phyloP scores from a whole-genome alignment of 768 basidiomycete species.

The Hygrophorus russula region DNA sequence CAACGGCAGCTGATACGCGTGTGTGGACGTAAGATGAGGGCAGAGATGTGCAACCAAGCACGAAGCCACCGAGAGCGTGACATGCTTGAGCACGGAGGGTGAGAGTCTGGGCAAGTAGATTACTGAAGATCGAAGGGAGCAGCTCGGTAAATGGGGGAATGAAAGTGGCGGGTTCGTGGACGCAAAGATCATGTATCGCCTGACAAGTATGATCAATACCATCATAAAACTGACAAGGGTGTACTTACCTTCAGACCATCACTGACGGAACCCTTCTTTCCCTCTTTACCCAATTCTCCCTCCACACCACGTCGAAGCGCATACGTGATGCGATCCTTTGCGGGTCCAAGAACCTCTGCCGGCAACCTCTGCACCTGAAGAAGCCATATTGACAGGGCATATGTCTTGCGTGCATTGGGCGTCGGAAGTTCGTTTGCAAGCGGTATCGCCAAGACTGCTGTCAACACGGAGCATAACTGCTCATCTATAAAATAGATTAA shows the following conservation, averaged over 20 bases:
- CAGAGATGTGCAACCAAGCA: constrained; percentile 37
- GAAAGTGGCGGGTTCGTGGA: constrained; percentile 54
- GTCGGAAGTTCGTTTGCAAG: constrained; percentile 60
- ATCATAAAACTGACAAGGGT: constrained; percentile 8
- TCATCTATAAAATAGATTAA: constrained; percentile 27
- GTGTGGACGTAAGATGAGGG: constrained; percentile 38
- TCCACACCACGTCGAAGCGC: constrained; percentile 69
- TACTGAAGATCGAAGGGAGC: constrained; percentile 50
- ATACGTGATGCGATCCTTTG: constrained; percentile 56
- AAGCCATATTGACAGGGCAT: constrained; percentile 64
- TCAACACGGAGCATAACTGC: constrained; percentile 49
- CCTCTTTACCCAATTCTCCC: constrained; percentile 80
- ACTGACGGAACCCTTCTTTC: constrained; percentile 72
- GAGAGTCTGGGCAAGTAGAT: constrained; percentile 54
- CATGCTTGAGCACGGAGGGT: constrained; percentile 63
- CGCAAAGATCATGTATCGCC: constrained; percentile 64
- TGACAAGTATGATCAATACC: constrained; percentile 14
- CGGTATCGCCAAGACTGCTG: constrained; percentile 60
- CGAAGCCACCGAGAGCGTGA: constrained; percentile 64
- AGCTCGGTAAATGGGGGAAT: constrained; percentile 49
- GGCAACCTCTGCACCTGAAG: constrained; percentile 65
- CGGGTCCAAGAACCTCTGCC: constrained; percentile 43
- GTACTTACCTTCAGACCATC: constrained; percentile 64
- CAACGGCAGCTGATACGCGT: constrained; percentile 38
- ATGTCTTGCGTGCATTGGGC: constrained; percentile 80